Percentiles rank a stretch among this genome's conserved stretches.
Conservation (phyloP, 1,284 basidiomycete species). For the Sporisorium iseilematis-ciliati region DNA sequence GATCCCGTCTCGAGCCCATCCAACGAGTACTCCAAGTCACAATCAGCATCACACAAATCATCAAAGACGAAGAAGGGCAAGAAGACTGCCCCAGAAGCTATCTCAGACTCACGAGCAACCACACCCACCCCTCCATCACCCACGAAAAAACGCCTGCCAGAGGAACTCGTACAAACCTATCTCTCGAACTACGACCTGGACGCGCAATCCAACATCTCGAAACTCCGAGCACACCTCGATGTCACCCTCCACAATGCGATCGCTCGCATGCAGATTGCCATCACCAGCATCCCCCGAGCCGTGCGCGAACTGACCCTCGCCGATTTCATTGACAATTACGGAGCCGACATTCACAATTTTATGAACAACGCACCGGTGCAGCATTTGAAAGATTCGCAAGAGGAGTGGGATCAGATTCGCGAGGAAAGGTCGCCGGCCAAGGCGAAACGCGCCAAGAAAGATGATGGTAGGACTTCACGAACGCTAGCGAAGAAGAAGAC, state of each 20-base stretch:
- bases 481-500: constrained; percentile 12
- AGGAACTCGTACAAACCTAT: constrained; percentile 50
- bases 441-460: constrained; percentile 31
- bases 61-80: constrained; percentile 27
- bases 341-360: constrained; percentile 49
- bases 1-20: constrained; percentile 10
- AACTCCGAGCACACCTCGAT: constrained; percentile 24
- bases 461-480: constrained; percentile 20
- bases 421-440: constrained; percentile 29
- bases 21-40: constrained; percentile 2
- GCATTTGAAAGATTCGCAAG: constrained; percentile 34
- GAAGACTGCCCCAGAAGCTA: neutral
- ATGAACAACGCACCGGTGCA: constrained; percentile 40
- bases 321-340: constrained; percentile 51
- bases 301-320: constrained; percentile 41
- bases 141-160: constrained; percentile 33
- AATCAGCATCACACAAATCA: constrained; percentile 12
- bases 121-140: constrained; percentile 36
- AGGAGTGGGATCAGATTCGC: constrained; percentile 56
- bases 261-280: constrained; percentile 34
- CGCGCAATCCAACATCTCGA: constrained; percentile 21
- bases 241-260: constrained; percentile 32
- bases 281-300: constrained; percentile 47
- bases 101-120: constrained; percentile 14
- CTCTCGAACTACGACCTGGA: constrained; percentile 57